Percentiles rank a stretch among this genome's conserved stretches.
These are phyloP conservation scores for Colletotrichum sp. DNA, from an alignment of 2,329 filamentous ascomycete genomes.

Conservation along the genomic window DNA sequence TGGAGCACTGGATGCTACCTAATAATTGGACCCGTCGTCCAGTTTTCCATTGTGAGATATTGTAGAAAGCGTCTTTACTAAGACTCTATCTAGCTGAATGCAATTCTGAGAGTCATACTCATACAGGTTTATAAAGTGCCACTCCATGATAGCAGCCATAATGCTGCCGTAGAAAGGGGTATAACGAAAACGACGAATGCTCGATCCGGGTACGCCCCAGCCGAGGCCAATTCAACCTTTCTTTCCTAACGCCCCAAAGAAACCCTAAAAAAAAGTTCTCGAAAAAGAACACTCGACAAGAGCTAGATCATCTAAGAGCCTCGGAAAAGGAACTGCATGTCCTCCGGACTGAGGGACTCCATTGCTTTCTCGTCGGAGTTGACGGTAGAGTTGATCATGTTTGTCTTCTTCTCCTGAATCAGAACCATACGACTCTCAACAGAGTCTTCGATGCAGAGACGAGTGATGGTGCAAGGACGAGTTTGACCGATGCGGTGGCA, in stretches of 20 bases:
- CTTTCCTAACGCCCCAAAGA: not conserved
- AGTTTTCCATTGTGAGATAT: not conserved
- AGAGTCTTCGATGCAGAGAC: slow-evolving; percentile 94
- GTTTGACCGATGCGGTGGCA: slow-evolving; percentile 96
- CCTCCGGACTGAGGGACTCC: slow-evolving; percentile 87
- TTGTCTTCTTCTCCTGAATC: slow-evolving; percentile 97
- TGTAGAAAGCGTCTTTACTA: not conserved
- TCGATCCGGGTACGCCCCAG: not conserved
- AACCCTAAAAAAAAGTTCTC: not conserved
- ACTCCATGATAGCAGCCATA: not conserved
- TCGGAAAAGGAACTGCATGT: slow-evolving; percentile 96
- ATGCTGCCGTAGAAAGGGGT: not conserved
- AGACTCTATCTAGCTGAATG: not conserved
- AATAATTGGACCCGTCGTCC: not conserved
- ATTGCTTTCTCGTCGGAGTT: slow-evolving; percentile 91
- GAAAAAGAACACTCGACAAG: not conserved
- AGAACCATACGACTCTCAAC: slow-evolving; percentile 96
- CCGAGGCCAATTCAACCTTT: not conserved
- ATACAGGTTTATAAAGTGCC: not conserved
- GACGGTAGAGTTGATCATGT: slow-evolving; percentile 96
- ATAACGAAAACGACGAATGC: not conserved
- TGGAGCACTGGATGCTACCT: not conserved
- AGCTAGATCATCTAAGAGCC: slow-evolving; percentile 43
- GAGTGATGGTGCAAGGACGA: slow-evolving; percentile 90
- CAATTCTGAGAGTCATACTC: not conserved